Base-by-base conservation (phyloP, 1,284 basidiomycete genomes). In the Mixia osmundae region DNA sequence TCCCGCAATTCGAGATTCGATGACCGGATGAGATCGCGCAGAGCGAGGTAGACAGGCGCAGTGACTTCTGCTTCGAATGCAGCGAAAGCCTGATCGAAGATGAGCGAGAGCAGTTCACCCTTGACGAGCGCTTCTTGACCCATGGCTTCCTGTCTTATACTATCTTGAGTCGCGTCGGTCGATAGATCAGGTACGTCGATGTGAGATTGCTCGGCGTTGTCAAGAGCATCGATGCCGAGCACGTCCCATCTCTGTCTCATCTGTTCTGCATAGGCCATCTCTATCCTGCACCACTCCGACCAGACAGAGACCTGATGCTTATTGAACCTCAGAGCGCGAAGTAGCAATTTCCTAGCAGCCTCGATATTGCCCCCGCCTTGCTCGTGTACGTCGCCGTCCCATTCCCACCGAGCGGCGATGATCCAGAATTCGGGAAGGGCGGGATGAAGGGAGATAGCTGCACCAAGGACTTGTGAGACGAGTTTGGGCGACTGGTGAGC, bases 321-420 rank as follows among this genome's bases (percentile, higher is more conserved):
- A 25, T 49, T 40, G 30, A 53, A 50, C 27, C 51, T 34, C 24
- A 53, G 30, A 8, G 48, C 51, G 8, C 51, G 37, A 50, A 53
- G 50, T 30, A 47, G 49, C 10, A 53, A 36, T 30, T 48, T 41
- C 15, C 50, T 18, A 8, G 51, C 50, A 2, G 42, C 50, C 33
- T 53, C 51, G 7, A 43, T 43, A 30, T 53, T 53, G 9, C 51
- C 51, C 2, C 51, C 51, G 11, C 51, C 51, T 38, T 49, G 47
- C 1, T 47, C 48, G 20, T 40, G 44, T 32, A 44, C 33, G 33
- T 48, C 50, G 10, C 51, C 51, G 32, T 53, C 50, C 6, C 44
- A 41, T 38, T 53, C 51, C 44, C 49, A 53, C 18, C 45, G 46
- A n/a, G 43, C 41, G 19, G 51, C 51, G 42, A 51, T 45, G 33